Percentiles rank a stretch among this genome's conserved stretches.
phyloP scores from a whole-genome alignment of 2,329 filamentous ascomycete species.

The Phaeophleospora eucalypticola region DNA sequence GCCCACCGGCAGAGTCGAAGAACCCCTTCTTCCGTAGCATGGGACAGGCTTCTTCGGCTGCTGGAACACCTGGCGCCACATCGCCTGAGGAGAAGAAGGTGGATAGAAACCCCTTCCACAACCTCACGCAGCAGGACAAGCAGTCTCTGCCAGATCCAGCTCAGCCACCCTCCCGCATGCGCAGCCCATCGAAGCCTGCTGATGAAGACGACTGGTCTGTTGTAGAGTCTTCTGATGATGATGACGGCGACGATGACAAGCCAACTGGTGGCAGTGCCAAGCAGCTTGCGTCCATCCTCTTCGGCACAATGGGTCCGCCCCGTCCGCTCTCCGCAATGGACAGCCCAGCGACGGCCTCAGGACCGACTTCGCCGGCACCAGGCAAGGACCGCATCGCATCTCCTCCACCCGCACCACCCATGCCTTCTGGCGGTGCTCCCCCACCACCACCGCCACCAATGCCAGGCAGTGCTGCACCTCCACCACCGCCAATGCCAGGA shows the following conservation, averaged over 20 bases:
- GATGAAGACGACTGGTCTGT: slow-evolving; percentile 77
- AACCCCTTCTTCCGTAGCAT: slow-evolving; percentile 95
- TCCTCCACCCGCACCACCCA: slow-evolving; percentile 49
- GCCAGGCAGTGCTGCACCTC: slow-evolving; percentile 41
- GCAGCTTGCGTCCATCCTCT: slow-evolving; percentile 88
- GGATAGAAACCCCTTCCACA: slow-evolving; percentile 96
- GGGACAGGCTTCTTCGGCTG: slow-evolving; percentile 53
- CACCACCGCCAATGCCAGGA: slow-evolving; percentile 37
- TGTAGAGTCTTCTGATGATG: slow-evolving; percentile 71
- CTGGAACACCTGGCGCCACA: slow-evolving; percentile 38
- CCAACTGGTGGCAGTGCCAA: slow-evolving; percentile 80
- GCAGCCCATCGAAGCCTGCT: slow-evolving; percentile 46
- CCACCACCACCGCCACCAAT: slow-evolving; percentile 43
- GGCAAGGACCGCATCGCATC: slow-evolving; percentile 31
- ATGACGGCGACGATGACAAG: slow-evolving; percentile 64
- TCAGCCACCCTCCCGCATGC: slow-evolving; percentile 47
- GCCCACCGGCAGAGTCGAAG: slow-evolving; percentile 68
- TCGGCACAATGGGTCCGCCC: slow-evolving; percentile 94
- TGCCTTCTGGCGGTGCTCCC: slow-evolving; percentile 44
- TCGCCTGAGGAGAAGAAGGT: slow-evolving; percentile 42
- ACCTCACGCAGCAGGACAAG: slow-evolving; percentile 65
- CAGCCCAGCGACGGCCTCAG: slow-evolving; percentile 43
- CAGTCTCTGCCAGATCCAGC: slow-evolving; percentile 48
- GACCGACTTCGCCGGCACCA: slow-evolving; percentile 36
- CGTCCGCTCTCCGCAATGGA: slow-evolving; percentile 80